These are phyloP conservation scores for Monosporascus sp. DNA, from an alignment of 2,329 filamentous ascomycete genomes.

Conservation along the genomic window DNA sequence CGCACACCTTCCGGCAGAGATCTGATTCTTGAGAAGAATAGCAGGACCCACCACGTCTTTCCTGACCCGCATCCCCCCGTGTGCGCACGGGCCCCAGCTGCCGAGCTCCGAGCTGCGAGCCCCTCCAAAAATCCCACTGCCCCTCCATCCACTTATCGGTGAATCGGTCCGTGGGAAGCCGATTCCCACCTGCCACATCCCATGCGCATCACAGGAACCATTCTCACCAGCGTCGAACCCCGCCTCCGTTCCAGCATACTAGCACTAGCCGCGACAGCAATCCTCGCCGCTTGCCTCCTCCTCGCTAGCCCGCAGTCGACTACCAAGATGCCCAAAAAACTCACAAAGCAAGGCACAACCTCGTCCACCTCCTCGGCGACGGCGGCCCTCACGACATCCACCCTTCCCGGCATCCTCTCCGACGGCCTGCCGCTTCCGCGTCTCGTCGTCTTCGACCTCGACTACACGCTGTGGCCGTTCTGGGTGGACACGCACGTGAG, in stretches of 20 bases:
- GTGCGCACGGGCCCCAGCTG: not conserved
- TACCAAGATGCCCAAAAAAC: constrained; percentile 16
- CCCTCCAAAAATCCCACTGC: not conserved
- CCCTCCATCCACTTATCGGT: not conserved
- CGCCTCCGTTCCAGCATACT: not conserved
- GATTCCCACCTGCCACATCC: not conserved
- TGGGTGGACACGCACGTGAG: constrained; percentile 94
- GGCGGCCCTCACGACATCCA: constrained; percentile 8
- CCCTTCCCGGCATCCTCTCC: constrained; percentile 37
- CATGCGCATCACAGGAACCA: too few species aligned
- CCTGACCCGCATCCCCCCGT: not conserved
- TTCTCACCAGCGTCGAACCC: too few species aligned
- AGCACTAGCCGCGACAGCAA: not conserved
- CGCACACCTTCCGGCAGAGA: too few species aligned
- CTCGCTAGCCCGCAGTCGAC: not conserved
- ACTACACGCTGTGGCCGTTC: constrained; percentile 99
- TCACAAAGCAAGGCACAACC: constrained; percentile 18
- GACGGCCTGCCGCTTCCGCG: constrained; percentile 67
- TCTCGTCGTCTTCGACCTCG: constrained; percentile 87
- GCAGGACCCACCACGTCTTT: too few species aligned
- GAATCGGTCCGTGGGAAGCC: not conserved
- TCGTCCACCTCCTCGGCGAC: constrained; percentile 17
- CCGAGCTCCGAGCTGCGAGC: not conserved
- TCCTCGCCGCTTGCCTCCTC: not conserved
- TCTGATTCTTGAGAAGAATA: too few species aligned